Evolutionary conservation across 139 green algal genomes (phyloP).

Genomic region (Chlamydomonas asymmetrica): DNA sequence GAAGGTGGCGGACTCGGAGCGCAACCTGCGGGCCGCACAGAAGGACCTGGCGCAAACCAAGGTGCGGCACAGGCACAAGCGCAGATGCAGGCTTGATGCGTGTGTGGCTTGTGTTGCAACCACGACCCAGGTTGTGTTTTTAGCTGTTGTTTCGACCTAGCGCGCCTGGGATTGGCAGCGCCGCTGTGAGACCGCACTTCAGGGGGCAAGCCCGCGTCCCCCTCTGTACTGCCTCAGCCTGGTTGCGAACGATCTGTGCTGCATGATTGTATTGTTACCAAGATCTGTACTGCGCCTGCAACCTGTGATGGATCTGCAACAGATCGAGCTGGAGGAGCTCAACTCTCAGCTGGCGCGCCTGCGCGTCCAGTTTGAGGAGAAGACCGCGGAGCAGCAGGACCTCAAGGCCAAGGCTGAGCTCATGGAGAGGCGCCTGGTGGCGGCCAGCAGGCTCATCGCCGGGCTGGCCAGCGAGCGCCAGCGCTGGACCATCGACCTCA

Average conservation of each 20-base stretch:
- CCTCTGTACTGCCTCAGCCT: too few species aligned
- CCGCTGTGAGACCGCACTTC: too few species aligned
- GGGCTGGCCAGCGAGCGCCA: conserved; percentile 73
- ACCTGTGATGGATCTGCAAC: too few species aligned
- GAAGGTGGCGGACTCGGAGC: conserved; percentile 79
- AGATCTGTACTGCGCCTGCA: too few species aligned
- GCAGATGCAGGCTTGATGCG: too few species aligned
- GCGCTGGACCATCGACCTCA: conserved; percentile 79
- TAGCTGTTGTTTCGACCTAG: not conserved
- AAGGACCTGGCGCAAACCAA: conserved; percentile 79
- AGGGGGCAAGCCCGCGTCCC: not conserved
- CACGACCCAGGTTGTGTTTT: conserved; percentile 21
- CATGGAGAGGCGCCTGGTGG: conserved; percentile 81
- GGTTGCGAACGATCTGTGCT: too few species aligned
- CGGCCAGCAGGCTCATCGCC: conserved; percentile 75
- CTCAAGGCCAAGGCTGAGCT: conserved; percentile 73
- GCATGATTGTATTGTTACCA: too few species aligned
- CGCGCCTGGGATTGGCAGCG: too few species aligned
- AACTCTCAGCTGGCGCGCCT: conserved; percentile 64
- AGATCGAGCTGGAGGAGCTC: conserved; percentile 62
- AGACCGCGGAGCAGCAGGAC: conserved; percentile 67
- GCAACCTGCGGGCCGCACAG: conserved; percentile 71
- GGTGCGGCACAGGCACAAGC: too few species aligned
- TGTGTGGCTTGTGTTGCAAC: too few species aligned
- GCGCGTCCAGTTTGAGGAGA: conserved; percentile 75